Evolutionary conservation across 78 protist species (phyloP).

Genomic region (Polysphondylium violaceum): DNA sequence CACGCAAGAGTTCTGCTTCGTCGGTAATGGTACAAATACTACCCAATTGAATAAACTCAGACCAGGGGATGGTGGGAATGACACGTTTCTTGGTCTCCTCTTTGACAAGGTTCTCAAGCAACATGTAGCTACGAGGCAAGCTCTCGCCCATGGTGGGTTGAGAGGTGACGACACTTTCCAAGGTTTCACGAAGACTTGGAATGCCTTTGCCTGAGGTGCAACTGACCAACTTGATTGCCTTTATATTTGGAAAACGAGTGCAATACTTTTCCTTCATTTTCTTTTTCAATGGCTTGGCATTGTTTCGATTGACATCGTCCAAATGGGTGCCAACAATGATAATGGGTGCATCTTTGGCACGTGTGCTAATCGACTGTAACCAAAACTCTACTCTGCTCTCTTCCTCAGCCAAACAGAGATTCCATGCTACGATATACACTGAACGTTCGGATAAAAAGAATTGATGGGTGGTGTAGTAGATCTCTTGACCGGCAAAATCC

Average conservation of each 20-base stretch:
- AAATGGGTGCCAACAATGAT: conserved; percentile 85
- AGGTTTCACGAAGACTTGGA: conserved; percentile 35
- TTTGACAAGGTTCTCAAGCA: conserved; percentile 65
- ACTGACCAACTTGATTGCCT: conserved; percentile 43
- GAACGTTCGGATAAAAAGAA: conserved; percentile 77
- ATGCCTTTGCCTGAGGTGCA: conserved; percentile 77
- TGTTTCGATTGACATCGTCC: conserved; percentile 51
- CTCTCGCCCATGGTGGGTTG: conserved; percentile 80
- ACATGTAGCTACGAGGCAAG: conserved; percentile 67
- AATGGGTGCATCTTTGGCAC: conserved; percentile 80
- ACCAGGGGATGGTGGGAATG: conserved; percentile 74
- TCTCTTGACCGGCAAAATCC: conserved; percentile 84
- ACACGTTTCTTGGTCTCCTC: conserved; percentile 69
- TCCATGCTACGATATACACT: conserved; percentile 72
- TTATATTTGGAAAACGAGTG: conserved; percentile 59
- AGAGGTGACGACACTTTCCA: conserved; percentile 23
- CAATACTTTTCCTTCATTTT: conserved; percentile 66
- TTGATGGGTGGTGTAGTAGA: conserved; percentile 83
- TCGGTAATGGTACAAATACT: conserved; percentile 69
- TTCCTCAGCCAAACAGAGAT: conserved; percentile 63
- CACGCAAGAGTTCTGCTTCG: conserved; percentile 67
- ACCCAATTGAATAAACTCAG: conserved; percentile 69
- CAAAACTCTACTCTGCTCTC: conserved; percentile 76
- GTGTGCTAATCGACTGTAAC: conserved; percentile 61
- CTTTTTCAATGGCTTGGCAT: conserved; percentile 52